Evolutionary conservation across 768 basidiomycete species (phyloP), one percentile per base, ranked within the genome.

Genomic region (Lactifluus subvellereus): DNA sequence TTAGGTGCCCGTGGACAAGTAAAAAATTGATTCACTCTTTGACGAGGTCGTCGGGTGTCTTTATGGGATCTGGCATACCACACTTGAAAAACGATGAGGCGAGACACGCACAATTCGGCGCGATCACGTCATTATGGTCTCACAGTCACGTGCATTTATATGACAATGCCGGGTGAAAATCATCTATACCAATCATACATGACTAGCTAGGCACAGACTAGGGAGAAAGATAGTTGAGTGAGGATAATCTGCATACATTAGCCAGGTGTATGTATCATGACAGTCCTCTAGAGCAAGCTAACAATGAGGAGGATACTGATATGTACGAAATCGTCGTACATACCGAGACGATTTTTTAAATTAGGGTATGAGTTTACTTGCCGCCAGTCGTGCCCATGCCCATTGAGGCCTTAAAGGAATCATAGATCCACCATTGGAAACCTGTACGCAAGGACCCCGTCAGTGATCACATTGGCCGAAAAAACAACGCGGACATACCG

Each of bases 341-440:
- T 43, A 59, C 57, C 58, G 22, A 45, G 11, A 47, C 27, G 47
- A 30, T 20, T 5, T 14, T 54, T 54, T 61, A 59, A 27, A 30
- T 35, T 16, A 37, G 30, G 57, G 57, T 58, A 59, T 45, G 38
- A 54, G 33, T 76, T 76, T 87, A 92, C 77, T 92, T 92, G 75
- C 90, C 90, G 78, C 90, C 90, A 42, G 90, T 91, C 58, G 90
- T 92, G 64, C 90, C 90, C 74, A 92, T 80, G 71, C 90, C 90
- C 87, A 92, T 88, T 57, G 86, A 73, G 30, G 82, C 62, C 81
- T 93, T 93, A 84, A 92, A 93, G 55, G 83, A 79, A 73, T 93
- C 92, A 74, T 93, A 94, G 76, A 94, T 91, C 89, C 91, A 92
- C 90, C 89, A 91, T 80, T 91, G 88, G 88, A 90, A 90, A 71